Conservation (phyloP, 208 protist species). For the Angomonas ambiguus region DNA sequence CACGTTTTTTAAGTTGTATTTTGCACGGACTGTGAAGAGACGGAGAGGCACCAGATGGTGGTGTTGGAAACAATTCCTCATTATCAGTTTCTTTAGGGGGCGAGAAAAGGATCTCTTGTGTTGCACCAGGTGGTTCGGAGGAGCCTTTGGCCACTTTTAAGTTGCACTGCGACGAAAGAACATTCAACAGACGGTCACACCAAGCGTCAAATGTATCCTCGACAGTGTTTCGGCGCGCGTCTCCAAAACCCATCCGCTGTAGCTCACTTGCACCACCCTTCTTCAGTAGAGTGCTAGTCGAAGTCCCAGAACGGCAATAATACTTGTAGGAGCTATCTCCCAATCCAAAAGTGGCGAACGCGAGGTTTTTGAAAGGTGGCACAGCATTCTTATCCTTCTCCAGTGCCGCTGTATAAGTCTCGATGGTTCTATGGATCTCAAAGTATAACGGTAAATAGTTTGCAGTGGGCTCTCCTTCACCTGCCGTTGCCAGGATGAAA, state of each 20-base stretch:
- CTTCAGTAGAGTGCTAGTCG: conserved; percentile 44
- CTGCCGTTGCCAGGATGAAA: conserved; percentile 64
- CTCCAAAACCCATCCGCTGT: conserved; percentile 50
- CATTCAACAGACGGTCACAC: conserved; percentile 44
- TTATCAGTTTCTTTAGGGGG: neutral
- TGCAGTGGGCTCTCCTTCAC: conserved; percentile 59
- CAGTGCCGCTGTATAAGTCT: neutral
- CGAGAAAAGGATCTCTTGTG: neutral
- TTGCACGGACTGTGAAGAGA: conserved; percentile 43
- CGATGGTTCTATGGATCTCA: conserved; percentile 30
- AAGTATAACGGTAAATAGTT: conserved; percentile 56
- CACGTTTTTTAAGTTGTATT: conserved; percentile 33
- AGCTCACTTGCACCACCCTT: conserved; percentile 51
- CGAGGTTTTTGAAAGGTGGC: conserved; percentile 42
- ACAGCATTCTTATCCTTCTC: neutral
- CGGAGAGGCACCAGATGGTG: conserved; percentile 23
- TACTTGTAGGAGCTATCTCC: conserved; percentile 96
- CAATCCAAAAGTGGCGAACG: conserved; percentile 90
- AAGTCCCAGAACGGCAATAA: conserved; percentile 71
- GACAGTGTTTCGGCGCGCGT: conserved; percentile 39
- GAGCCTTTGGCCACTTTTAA: conserved; percentile 21
- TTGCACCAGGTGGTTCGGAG: neutral
- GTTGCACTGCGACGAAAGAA: conserved; percentile 32
- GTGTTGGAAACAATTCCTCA: conserved; percentile 36
- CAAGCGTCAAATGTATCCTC: conserved; percentile 78